These are phyloP conservation scores for Raphanus hybrid DNA, from an alignment of 441 rosid species.

Conservation along the genomic window DNA sequence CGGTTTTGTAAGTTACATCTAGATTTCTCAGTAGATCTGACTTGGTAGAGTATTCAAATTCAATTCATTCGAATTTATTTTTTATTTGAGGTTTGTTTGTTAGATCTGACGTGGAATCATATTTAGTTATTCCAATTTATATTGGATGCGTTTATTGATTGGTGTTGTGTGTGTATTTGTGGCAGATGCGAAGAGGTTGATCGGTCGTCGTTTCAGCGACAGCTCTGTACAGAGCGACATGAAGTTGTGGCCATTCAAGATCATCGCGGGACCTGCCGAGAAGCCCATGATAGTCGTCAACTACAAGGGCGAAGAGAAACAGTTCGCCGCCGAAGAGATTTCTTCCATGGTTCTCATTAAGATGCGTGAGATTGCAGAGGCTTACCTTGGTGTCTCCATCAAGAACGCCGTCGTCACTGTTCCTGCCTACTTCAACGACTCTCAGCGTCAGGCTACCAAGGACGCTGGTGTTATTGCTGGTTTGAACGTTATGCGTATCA, in stretches of 20 bases:
- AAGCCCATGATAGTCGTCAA: constrained; percentile 71
- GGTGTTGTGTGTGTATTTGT: neutral
- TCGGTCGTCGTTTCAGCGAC: constrained; percentile 66
- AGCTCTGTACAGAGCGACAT: constrained; percentile 64
- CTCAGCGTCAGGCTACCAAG: constrained; percentile 75
- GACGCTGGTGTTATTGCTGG: constrained; percentile 77
- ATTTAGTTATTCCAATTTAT: neutral
- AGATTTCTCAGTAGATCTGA: neutral
- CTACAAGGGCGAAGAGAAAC: constrained; percentile 67
- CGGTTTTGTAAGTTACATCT: too few relatives aligned
- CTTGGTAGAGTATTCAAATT: neutral
- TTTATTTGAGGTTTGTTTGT: too few relatives aligned
- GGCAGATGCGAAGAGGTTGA: constrained; percentile 81
- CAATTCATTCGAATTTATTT: too few relatives aligned
- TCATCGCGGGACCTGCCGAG: constrained; percentile 68
- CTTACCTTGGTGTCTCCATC: constrained; percentile 55
- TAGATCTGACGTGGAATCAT: neutral
- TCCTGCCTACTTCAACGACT: constrained; percentile 76
- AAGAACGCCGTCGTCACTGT: constrained; percentile 75
- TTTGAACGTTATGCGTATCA: constrained; percentile 72
- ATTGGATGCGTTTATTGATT: neutral
- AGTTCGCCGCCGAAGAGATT: constrained; percentile 53
- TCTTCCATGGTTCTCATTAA: constrained; percentile 61
- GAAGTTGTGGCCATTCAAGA: constrained; percentile 79
- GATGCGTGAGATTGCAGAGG: constrained; percentile 79